These are phyloP conservation scores for Eimeria maxima DNA, from an alignment of 169 alveolate species.

Conservation along the genomic window DNA sequence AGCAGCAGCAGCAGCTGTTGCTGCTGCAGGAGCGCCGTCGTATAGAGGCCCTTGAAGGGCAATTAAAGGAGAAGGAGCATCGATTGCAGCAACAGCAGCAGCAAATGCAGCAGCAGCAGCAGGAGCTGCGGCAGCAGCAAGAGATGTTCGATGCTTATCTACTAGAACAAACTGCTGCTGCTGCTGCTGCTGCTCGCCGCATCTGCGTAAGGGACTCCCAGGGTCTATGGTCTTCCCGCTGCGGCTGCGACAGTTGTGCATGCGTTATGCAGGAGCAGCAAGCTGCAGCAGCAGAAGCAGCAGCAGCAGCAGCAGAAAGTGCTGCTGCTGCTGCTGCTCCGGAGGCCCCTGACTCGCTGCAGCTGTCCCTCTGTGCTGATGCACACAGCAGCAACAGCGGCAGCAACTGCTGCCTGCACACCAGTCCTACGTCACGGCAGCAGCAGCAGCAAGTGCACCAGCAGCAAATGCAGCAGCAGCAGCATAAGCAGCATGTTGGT, in stretches of 20 bases:
- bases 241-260: constrained; percentile 62
- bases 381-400: not conserved
- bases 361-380: not conserved
- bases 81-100: constrained; percentile 70
- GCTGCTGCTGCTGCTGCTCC: constrained; percentile 38
- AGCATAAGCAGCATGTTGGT: not conserved
- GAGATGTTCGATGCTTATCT: constrained; percentile 32
- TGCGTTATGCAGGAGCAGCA: not conserved
- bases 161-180: constrained; percentile 60
- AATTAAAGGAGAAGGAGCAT: constrained; percentile 32
- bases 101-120: constrained; percentile 47
- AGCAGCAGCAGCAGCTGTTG: constrained; percentile 73
- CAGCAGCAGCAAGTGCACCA: constrained; percentile 26
- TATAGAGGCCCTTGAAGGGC: constrained; percentile 24
- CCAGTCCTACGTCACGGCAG: not conserved
- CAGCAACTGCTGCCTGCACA: not conserved
- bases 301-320: not conserved
- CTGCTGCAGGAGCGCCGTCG: constrained; percentile 64
- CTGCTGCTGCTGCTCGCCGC: constrained; percentile 56
- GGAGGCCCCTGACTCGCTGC: not conserved
- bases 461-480: constrained; percentile 57
- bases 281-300: constrained; percentile 38
- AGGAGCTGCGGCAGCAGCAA: constrained; percentile 76
- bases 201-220: constrained; percentile 35
- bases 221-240: constrained; percentile 68